These are phyloP conservation scores for Hymenochaete sp. DNA, from an alignment of 1,284 basidiomycete genomes.

Conservation along the genomic window DNA sequence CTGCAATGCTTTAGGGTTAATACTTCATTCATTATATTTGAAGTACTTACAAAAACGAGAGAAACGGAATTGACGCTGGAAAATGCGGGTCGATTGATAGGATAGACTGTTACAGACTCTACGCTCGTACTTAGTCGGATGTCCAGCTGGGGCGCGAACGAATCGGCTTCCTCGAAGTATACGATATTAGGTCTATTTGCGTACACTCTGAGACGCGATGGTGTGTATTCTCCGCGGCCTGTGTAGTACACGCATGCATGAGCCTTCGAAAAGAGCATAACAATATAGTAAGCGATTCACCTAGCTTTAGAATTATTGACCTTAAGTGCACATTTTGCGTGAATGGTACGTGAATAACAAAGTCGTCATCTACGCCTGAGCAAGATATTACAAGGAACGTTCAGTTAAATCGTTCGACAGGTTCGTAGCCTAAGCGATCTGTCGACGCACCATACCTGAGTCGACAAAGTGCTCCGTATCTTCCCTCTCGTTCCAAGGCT, in stretches of 20 bases:
- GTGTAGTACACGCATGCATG: constrained; percentile 1
- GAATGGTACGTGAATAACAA: constrained; percentile 75
- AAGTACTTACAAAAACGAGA: constrained; percentile 64
- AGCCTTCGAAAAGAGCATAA: too few species aligned
- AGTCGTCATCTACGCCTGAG: constrained; percentile 78
- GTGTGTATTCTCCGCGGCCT: constrained; percentile 66
- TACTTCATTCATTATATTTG: not conserved
- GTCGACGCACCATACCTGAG: too few species aligned
- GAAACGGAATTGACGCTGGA: constrained; percentile 64
- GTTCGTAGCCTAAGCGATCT: too few species aligned
- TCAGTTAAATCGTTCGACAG: too few species aligned
- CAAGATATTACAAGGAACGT: too few species aligned
- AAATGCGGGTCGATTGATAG: constrained; percentile 64
- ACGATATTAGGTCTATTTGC: constrained; percentile 64
- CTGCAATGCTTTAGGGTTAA: constrained; percentile 28
- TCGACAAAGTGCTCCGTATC: constrained; percentile 56
- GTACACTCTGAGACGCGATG: constrained; percentile 59
- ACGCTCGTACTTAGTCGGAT: constrained; percentile 64
- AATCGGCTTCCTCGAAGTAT: constrained; percentile 66
- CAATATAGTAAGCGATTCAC: constrained; percentile 30
- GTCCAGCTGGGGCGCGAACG: constrained; percentile 57
- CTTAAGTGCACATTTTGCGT: constrained; percentile 65
- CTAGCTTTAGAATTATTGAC: constrained; percentile 65
- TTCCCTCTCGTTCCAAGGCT: constrained; percentile 72
- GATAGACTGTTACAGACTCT: constrained; percentile 62